phyloP scores from a whole-genome alignment of 495 filamentous ascomycete species.

The Trypethelium eluteriae region DNA sequence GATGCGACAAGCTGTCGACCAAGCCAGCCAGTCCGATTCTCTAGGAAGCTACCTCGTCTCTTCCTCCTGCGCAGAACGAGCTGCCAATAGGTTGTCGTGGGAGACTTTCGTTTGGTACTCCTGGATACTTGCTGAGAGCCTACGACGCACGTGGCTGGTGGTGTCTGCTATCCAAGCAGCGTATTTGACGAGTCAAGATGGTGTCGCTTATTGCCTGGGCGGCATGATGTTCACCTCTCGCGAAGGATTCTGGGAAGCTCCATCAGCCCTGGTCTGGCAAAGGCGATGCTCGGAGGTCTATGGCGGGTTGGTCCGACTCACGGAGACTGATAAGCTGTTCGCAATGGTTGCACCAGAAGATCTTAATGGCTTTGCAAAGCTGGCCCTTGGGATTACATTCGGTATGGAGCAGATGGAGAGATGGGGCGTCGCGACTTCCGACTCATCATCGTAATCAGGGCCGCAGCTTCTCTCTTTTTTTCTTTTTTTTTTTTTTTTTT shows the following conservation, averaged over 20 bases:
- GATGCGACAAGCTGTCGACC: conserved; percentile 16
- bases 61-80: conserved; percentile 16
- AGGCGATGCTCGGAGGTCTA: conserved; percentile 19
- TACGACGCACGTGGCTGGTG: conserved; percentile 25
- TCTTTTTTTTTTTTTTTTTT: background rate
- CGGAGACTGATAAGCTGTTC: conserved; percentile 18
- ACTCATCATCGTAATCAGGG: conserved; percentile 1
- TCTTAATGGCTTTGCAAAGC: conserved; percentile 20
- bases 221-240: conserved; percentile 23
- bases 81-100: background rate
- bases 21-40: conserved; percentile 16
- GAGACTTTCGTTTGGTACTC: conserved; percentile 17
- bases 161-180: conserved; percentile 13
- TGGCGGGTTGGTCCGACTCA: conserved; percentile 18
- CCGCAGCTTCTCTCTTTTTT: background rate
- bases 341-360: conserved; percentile 18
- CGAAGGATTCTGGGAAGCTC: conserved; percentile 22
- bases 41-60: conserved; percentile 15
- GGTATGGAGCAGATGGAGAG: conserved; percentile 20
- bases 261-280: conserved; percentile 20
- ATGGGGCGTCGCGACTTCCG: conserved; percentile 11
- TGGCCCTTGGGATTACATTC: conserved; percentile 18
- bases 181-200: conserved; percentile 17
- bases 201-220: conserved; percentile 19
- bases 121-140: conserved; percentile 24